Evolutionary conservation across 2,329 filamentous ascomycete genomes (phyloP), one percentile per base, ranked within the genome.

Genomic region (Remersonia thermophila): DNA sequence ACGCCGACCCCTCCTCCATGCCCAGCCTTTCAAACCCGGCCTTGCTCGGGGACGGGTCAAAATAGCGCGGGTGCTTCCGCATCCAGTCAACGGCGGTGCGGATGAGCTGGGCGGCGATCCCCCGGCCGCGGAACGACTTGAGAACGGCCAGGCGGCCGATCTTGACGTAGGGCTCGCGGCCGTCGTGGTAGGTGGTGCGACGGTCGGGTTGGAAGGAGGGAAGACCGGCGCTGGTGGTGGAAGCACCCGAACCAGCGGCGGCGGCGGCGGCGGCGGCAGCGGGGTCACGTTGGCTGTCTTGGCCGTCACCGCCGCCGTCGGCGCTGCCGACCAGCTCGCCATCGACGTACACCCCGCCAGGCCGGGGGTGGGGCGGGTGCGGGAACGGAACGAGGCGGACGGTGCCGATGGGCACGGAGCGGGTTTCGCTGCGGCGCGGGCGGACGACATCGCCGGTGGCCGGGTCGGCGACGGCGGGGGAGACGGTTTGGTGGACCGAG

Each of bases 371-470:
- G 23, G 75, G 64, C 8, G 63, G 61, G 50, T 93, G 82, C 2
- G 83, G 84, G 35, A 85, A 85, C 0, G 86, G 86, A 0, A 93
- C 81, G 9, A 93, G 65, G 15, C 87, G 76, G 40, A 93, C 70
- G 1, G 81, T 84, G 7, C 80, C 85, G 36, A 89, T 74, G 32
- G 85, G 73, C 16, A 57, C 61, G 45, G 54, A 55, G 27, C 51
- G 50, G 14, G 63, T 68, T 37, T 56, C 60, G 53, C 63, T 67
- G 44, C 54, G 57, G 33, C 62, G 58, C n/a, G 58, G 59, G 13
- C 54, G 56, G 31, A 61, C 32, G 27, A 67, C 51, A 25, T 59
- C 55, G 39, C 59, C 61, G n/a, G 47, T 59, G 5, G 51, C 48
- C 4, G 60, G 55, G 49, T 71, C 62, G 18, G 57, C 56, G 30